These are phyloP conservation scores for Zarea fungicola DNA, from an alignment of 2,329 filamentous ascomycete species.

Conservation along the genomic window DNA sequence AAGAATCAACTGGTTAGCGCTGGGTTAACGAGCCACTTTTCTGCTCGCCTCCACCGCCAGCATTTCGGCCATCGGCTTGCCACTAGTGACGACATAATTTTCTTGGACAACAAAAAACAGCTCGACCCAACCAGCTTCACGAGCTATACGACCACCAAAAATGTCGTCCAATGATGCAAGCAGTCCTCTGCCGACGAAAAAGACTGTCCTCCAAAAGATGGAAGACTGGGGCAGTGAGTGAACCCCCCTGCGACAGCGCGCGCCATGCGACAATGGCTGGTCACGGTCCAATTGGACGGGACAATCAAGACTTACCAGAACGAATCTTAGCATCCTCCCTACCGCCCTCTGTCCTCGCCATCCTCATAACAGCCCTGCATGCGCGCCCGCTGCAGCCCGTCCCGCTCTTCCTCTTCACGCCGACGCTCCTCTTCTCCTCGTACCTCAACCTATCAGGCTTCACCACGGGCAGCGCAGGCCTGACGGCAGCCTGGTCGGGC, in stretches of 20 bases:
- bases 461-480: constrained; percentile 50
- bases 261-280: background rate
- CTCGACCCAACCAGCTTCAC: background rate
- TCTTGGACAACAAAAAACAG: background rate
- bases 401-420: constrained; percentile 47
- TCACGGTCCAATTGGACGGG: background rate
- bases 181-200: constrained; percentile 22
- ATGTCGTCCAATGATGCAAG: constrained; percentile 27
- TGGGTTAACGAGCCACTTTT: too few relatives aligned
- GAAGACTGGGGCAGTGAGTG: constrained; percentile 48
- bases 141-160: constrained; percentile 2
- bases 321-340: constrained; percentile 43
- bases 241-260: background rate
- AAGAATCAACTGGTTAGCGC: too few relatives aligned
- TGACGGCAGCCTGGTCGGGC: constrained; percentile 52
- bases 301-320: background rate
- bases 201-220: constrained; percentile 30
- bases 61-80: background rate
- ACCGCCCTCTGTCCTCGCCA: constrained; percentile 50
- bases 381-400: constrained; percentile 46
- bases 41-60: constrained; percentile 3
- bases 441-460: constrained; percentile 58
- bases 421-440: constrained; percentile 49
- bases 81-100: constrained; percentile 9
- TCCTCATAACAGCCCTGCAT: constrained; percentile 52